Evolutionary conservation across 768 basidiomycete genomes (phyloP).

Genomic region (Paxillus involutus): DNA sequence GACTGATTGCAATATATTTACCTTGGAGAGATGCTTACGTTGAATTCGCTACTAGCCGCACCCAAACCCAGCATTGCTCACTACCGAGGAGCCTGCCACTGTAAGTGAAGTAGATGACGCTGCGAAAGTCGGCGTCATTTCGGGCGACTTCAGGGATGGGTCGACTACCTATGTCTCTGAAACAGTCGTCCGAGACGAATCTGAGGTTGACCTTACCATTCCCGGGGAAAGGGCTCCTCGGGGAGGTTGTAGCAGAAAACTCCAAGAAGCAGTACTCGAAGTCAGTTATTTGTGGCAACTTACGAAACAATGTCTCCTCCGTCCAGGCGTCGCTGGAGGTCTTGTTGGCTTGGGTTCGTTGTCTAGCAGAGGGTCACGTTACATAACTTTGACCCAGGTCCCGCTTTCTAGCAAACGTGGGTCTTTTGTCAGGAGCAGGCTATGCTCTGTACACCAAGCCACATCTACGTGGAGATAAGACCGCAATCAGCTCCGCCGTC

Average conservation of each 20-base stretch:
- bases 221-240: conserved; percentile 13
- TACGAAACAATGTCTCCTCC: conserved; percentile 54
- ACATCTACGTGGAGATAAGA: conserved; percentile 55
- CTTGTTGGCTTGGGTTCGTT: conserved; percentile 64
- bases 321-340: conserved; percentile 72
- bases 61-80: conserved; percentile 64
- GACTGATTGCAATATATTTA: conserved; percentile 1
- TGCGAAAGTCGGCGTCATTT: conserved; percentile 57
- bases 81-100: conserved; percentile 42
- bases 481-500: conserved; percentile 51
- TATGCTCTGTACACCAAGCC: conserved; percentile 66
- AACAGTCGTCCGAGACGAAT: conserved; percentile 15
- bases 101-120: conserved; percentile 42
- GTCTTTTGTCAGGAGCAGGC: conserved; percentile 59
- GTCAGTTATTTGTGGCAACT: conserved; percentile 51
- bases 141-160: conserved; percentile 47
- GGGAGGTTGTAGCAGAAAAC: conserved; percentile 28
- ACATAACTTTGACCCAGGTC: too few species aligned
- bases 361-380: too few species aligned
- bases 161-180: conserved; percentile 39
- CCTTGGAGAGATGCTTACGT: conserved; percentile 3
- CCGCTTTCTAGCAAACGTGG: conserved; percentile 59
- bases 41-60: conserved; percentile 44
- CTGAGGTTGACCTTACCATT: conserved; percentile 6
- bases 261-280: conserved; percentile 49